These are phyloP conservation scores for Lathyrus aphaca DNA, from an alignment of 306 rosid species.

Conservation along the genomic window DNA sequence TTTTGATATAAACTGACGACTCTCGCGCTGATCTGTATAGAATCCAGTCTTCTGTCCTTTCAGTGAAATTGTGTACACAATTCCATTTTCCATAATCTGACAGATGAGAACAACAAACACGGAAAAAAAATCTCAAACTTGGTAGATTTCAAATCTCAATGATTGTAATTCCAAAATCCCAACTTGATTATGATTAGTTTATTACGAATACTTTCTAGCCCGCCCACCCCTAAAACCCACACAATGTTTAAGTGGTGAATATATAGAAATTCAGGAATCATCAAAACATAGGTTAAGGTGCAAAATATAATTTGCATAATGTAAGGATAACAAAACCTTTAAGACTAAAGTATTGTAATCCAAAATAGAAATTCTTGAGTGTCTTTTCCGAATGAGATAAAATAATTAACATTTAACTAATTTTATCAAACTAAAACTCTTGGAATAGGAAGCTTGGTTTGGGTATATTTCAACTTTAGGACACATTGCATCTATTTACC, in stretches of 20 bases:
- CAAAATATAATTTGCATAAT: conserved; percentile 20
- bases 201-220: not conserved
- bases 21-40: conserved; percentile 94
- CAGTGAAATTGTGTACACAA: conserved; percentile 73
- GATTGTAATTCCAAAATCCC: conserved; percentile 24
- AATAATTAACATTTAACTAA: not conserved
- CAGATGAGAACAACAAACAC: conserved; percentile 30
- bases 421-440: not conserved
- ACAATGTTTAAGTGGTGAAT: not conserved
- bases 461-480: conserved; percentile 13
- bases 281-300: not conserved
- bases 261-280: not conserved
- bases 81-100: conserved; percentile 79
- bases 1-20: conserved; percentile 76
- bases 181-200: not conserved
- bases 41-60: conserved; percentile 97
- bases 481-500: conserved; percentile 7
- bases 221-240: not conserved
- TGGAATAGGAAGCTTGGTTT: conserved; percentile 23
- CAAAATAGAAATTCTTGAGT: conserved; percentile 1
- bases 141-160: conserved; percentile 24
- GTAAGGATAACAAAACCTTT: conserved; percentile 6
- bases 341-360: not conserved
- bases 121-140: conserved; percentile 28
- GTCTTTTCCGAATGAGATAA: not conserved